Percentiles rank a stretch among this genome's conserved stretches.
These are phyloP conservation scores for Ophiocordyceps australis DNA, from an alignment of 2,329 filamentous ascomycete genomes.

Conservation along the genomic window DNA sequence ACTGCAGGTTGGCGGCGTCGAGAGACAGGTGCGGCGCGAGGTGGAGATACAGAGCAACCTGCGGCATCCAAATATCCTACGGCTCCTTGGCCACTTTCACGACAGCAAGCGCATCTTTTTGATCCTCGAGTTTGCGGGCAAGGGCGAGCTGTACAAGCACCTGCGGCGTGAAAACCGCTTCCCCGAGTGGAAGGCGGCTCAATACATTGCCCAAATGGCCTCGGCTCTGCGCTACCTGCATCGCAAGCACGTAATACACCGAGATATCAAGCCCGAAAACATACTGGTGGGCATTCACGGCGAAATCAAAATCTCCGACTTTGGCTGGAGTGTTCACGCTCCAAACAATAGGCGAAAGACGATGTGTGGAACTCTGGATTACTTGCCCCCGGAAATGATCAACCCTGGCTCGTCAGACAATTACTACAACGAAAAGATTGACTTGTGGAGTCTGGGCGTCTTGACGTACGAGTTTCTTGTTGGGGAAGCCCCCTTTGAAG, in stretches of 20 bases:
- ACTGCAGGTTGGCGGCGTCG: slow-evolving; percentile 45
- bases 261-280: slow-evolving; percentile 16
- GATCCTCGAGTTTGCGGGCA: slow-evolving; percentile 49
- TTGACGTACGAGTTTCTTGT: slow-evolving; percentile 93
- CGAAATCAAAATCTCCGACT: slow-evolving; percentile 97
- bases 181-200: slow-evolving; percentile 49
- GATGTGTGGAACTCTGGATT: slow-evolving; percentile 94
- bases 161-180: slow-evolving; percentile 48
- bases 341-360: slow-evolving; percentile 87
- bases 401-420: slow-evolving; percentile 65
- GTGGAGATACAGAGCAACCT: slow-evolving; percentile 60
- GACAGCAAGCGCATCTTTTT: slow-evolving; percentile 55
- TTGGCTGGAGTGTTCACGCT: slow-evolving; percentile 95
- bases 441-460: slow-evolving; percentile 89
- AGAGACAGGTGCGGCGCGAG: slow-evolving; percentile 54
- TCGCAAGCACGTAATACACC: slow-evolving; percentile 13
- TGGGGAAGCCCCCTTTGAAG: slow-evolving; percentile 92
- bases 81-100: slow-evolving; percentile 53
- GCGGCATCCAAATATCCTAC: slow-evolving; percentile 45
- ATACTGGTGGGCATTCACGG: slow-evolving; percentile 59
- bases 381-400: slow-evolving; percentile 96
- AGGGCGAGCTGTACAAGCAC: slow-evolving; percentile 54
- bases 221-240: slow-evolving; percentile 11
- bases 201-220: slow-evolving; percentile 59
- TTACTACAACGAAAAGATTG: slow-evolving; percentile 88